Percentiles rank a stretch among this genome's conserved stretches.
phyloP scores from a whole-genome alignment of 129 eudicot species.

The Oenanthe sinensis region DNA sequence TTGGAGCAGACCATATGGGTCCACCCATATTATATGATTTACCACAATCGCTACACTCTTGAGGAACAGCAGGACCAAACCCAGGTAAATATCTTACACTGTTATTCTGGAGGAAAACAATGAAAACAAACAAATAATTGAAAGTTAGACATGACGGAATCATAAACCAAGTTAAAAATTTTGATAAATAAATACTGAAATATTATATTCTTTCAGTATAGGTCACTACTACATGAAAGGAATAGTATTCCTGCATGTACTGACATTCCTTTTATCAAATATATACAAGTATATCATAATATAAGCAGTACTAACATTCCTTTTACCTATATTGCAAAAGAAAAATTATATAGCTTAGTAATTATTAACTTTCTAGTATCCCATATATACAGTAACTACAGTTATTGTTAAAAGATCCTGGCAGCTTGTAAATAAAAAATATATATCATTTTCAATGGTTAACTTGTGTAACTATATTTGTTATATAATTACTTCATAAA shows the following conservation, averaged over 20 bases:
- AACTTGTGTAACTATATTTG: no score
- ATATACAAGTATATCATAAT: neutral
- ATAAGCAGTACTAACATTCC: no score
- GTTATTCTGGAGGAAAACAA: slow-evolving; percentile 36
- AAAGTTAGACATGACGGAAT: neutral
- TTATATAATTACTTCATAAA: no score
- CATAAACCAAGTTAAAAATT: no score
- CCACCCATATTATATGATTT: slow-evolving; percentile 93
- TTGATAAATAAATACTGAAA: neutral
- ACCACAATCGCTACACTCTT: slow-evolving; percentile 83
- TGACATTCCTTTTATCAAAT: no score
- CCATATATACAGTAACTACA: no score
- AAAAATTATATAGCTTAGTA: no score
- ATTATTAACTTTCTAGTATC: no score
- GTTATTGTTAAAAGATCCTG: no score
- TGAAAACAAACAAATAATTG: neutral
- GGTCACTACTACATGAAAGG: neutral
- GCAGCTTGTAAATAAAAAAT: no score
- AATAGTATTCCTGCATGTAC: neutral
- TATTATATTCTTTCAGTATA: neutral
- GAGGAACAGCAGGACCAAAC: slow-evolving; percentile 80
- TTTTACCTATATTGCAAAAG: no score
- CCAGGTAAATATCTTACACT: slow-evolving; percentile 91
- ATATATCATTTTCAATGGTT: no score
- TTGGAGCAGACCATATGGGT: slow-evolving; percentile 99